Base-by-base conservation (phyloP, 495 filamentous ascomycete species). In the Penicillium waksmanii region DNA sequence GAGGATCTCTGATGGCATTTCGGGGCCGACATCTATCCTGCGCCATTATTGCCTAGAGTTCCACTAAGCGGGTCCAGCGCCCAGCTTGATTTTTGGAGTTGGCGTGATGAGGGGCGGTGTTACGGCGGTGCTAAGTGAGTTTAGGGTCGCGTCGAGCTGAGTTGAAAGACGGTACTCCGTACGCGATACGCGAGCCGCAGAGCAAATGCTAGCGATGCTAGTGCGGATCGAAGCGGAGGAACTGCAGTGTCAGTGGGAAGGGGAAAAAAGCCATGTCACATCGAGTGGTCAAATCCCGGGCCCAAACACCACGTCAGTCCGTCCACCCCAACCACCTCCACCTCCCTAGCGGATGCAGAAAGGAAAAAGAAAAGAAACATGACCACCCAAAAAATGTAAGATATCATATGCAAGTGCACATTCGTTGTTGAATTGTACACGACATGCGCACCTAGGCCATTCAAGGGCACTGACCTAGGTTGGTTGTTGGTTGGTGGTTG, bases 111-210 rank as follows among this genome's bases (percentile, higher is more conserved):
- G 42, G 42, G 42, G 42, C 42, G 42, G 42, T 9, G 15, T 2
- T 44, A 44, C 8, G 42, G 17, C 42, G n/a, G 17, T 44, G 17
- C 42, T 19, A 44, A 44, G 8, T 44, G 42, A 44, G 42, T n/a
- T n/a, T 44, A 44, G 42, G 40, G 15, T 44, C 13, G 42, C 17
- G 42, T 44, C 42, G 15, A 44, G 42, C 19, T 50, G 51, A 51
- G 23, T 44, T 18, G 25, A 40, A 33, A 18, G 38, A 58, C 21
- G 43, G 15, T 63, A 23, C 23, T 23, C 23, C 23, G 23, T 23
- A 64, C 36, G 49, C 61, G 61, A 64, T 42, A 56, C 43, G 48
- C 61, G 61, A 64, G 61, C 61, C 56, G 61, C 61, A 59, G 53
- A 23, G 36, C 18, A 63, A 21, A 23, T 48, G 17, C 42, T 44